Conservation (phyloP, 2,329 filamentous ascomycete species). For the Drechmeria coniospora region DNA sequence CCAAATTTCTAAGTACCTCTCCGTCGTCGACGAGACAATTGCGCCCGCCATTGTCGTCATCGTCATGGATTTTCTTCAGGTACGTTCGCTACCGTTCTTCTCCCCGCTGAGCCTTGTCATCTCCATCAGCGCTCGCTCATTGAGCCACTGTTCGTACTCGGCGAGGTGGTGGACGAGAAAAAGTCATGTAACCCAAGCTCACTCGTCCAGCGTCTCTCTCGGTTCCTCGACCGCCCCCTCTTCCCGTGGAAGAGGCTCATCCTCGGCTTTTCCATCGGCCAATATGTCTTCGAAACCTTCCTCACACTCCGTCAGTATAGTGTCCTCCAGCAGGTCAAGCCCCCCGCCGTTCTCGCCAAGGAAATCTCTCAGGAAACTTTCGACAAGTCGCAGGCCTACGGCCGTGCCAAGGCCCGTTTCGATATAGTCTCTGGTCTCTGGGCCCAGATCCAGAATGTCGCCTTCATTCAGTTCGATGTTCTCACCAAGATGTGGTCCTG, state of each 20-base stretch:
- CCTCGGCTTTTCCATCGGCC: conserved; percentile 80
- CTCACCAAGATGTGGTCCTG: conserved; percentile 82
- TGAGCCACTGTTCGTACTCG: too few relatives aligned
- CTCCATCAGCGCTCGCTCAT: too few relatives aligned
- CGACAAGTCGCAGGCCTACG: conserved; percentile 92
- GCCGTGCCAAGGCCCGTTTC: conserved; percentile 88
- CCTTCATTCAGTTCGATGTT: conserved; percentile 79
- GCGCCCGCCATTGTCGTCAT: too few relatives aligned
- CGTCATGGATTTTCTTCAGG: too few relatives aligned
- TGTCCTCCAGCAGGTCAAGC: conserved; percentile 62
- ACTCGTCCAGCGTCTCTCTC: conserved; percentile 49
- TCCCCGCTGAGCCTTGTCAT: too few relatives aligned
- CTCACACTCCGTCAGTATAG: conserved; percentile 82
- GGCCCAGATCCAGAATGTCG: conserved; percentile 74
- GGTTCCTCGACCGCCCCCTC: conserved; percentile 73
- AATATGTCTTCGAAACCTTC: conserved; percentile 82
- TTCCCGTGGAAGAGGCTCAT: conserved; percentile 98
- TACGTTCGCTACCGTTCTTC: too few relatives aligned
- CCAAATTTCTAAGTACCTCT: too few relatives aligned
- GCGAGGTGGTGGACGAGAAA: too few relatives aligned
- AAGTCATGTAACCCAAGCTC: not conserved
- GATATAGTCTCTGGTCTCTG: conserved; percentile 67
- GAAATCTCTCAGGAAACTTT: conserved; percentile 84
- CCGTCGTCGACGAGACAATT: too few relatives aligned
- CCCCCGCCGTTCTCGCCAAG: conserved; percentile 73